Evolutionary conservation across 768 basidiomycete genomes (phyloP), one percentile per base, ranked within the genome.

Genomic region (Thelephora aurantiotincta): DNA sequence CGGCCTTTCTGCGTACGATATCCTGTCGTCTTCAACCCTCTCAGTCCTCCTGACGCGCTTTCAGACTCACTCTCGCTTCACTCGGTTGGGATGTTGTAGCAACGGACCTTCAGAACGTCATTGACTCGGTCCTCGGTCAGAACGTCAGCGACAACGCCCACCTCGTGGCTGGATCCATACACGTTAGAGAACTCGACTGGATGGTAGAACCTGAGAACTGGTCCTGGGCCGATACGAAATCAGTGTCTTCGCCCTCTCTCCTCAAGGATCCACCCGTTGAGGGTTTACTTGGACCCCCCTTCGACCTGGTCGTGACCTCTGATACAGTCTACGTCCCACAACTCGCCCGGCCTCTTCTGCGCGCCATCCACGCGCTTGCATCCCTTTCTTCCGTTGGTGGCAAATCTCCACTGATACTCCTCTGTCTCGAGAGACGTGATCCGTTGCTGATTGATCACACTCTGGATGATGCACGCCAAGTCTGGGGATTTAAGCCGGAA

Each of bases 391-490:
- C 56, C 4, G 59, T 65, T 19, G 43, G 57, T 3, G 45, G 49
- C 33, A 12, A 33, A 18, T 37, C 35, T 18, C 33, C 51, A 18
- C 65, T 70, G 0, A 63, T 82, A 36, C 77, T 74, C 55, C 62
- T 82, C 47, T 83, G 78, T 41, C 64, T 94, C 22, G 90, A 94
- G 60, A 71, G 80, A 6, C 75, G 89, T 6, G 91, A 93, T 61
- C 74, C 87, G 0, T 55, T 53, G 0, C 65, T 91, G 35, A 69
- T 85, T 41, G 75, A 80, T 46, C 51, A 47, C 16, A 72, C 83
- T 6, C 66, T 93, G 26, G 56, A 66, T 14, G 66, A 74, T 34
- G 87, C 86, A 5, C 61, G 62, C 37, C 54, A 66, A 16, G 60
- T 60, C 2, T 82, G 79, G 75, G 66, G 71, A 4, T 82, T 88